Conservation (phyloP, 208 protist species). For the Wallacemonas sp. region DNA sequence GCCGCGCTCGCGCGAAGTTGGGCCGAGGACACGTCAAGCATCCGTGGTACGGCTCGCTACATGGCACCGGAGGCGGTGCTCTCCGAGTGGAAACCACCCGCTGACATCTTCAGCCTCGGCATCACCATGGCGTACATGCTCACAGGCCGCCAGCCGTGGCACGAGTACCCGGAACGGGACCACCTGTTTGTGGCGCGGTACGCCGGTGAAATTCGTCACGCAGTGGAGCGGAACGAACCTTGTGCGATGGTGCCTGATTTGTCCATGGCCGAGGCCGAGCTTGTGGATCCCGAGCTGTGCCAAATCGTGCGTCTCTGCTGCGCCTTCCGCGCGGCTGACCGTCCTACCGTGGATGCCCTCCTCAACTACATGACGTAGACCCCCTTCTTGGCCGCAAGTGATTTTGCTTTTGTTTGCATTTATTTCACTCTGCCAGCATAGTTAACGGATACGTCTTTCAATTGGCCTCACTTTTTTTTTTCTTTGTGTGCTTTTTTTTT, state of each 20-base stretch:
- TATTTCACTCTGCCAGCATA: too few species aligned
- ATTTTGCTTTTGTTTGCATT: slow-evolving; percentile 4
- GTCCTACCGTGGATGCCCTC: slow-evolving; percentile 52
- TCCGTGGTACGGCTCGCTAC: slow-evolving; percentile 76
- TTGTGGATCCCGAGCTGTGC: slow-evolving; percentile 42
- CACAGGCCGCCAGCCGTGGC: slow-evolving; percentile 66
- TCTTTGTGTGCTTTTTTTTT: slow-evolving; percentile 11
- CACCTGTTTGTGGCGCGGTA: slow-evolving; percentile 50
- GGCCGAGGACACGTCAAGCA: slow-evolving; percentile 18
- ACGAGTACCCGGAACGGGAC: slow-evolving; percentile 42
- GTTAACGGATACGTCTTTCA: too few species aligned
- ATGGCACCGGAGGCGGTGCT: slow-evolving; percentile 74
- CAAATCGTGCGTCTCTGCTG: slow-evolving; percentile 48
- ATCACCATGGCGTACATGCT: slow-evolving; percentile 79
- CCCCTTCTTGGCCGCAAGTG: neutral
- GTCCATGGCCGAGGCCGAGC: slow-evolving; percentile 21
- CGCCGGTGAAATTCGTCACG: slow-evolving; percentile 33
- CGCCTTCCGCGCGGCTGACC: slow-evolving; percentile 31
- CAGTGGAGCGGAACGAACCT: slow-evolving; percentile 25
- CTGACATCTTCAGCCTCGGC: slow-evolving; percentile 87
- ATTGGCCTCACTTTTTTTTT: neutral
- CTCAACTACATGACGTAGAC: slow-evolving; percentile 45
- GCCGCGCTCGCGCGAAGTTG: slow-evolving; percentile 59
- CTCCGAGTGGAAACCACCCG: slow-evolving; percentile 46
- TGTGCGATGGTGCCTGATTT: slow-evolving; percentile 54